Evolutionary conservation across 139 green algal genomes (phyloP), one percentile per base, ranked within the genome.

Genomic region (Micromonas pusilla): DNA sequence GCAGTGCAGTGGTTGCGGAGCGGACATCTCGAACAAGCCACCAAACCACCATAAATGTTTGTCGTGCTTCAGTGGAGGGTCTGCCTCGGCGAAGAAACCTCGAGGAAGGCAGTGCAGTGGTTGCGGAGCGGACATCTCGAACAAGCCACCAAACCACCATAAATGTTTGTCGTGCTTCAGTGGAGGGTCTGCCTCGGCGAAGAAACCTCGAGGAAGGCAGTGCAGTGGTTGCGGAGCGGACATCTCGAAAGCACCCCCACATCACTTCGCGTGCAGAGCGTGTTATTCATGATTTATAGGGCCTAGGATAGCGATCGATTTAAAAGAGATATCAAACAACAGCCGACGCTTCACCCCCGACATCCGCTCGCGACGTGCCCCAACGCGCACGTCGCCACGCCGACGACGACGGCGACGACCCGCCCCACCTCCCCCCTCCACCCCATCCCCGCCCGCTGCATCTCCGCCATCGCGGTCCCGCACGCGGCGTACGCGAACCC

Each of bases 401-500:
- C 45, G 45, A 57, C 9, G 45, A 57, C 9, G 16, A 57, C 16
- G 16, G 45, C 45, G 45, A 9, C 45, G 9, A 16, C 16, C 45
- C 9, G 9, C 45, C 9, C 45, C 45, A 16, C 45, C 9, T 23
- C 45, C 45, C 16, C 45, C 45, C 45, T 9, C 45, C 45, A 57
- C 16, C 45, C 45, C 16, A 23, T 16, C 45, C 45, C 45, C 45
- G 45, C 45, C 9, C 16, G 9, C 45, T 16, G 9, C 9, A 57
- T 57, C 45, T 16, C 45, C 45, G 9, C 9, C 45, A 57, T 57
- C 45, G n/a, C n/a, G n/a, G 45, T 57, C 45, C 9, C 45, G 9
- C 9, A 9, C 33, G 80, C 66, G 36, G 85, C 76, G 52, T 85
- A 87, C 2, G 85, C 79, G 66, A 87, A 87, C 32, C 82, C 82